A percentile compares a stretch with the other conserved stretches of the same genome.
phyloP scores from a whole-genome alignment of 371 early-diverging fungal species.

The Apophysomyces trapeziformis region DNA sequence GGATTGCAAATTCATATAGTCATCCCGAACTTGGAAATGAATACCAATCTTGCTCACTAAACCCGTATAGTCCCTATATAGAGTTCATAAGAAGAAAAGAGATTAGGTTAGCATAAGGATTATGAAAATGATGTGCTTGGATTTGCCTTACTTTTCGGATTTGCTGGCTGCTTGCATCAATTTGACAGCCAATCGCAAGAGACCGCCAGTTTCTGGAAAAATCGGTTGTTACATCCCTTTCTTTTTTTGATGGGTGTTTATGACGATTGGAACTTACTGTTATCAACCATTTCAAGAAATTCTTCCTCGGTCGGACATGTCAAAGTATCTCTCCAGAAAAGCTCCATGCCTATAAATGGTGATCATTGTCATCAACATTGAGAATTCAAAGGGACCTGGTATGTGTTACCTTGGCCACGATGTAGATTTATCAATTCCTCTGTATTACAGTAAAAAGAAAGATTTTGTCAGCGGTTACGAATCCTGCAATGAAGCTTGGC shows the following conservation, averaged over 20 bases:
- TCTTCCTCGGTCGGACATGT: slow-evolving; percentile 88
- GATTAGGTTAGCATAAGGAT: not conserved
- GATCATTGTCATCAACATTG: slow-evolving; percentile 43
- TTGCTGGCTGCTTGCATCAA: slow-evolving; percentile 81
- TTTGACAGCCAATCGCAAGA: slow-evolving; percentile 91
- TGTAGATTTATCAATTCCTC: slow-evolving; percentile 92
- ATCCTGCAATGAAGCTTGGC: not conserved
- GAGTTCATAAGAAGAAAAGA: not conserved
- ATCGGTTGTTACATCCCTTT: slow-evolving; percentile 5
- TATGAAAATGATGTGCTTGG: not conserved
- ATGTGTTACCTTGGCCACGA: slow-evolving; percentile 89
- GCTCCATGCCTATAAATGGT: slow-evolving; percentile 63
- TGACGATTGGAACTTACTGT: slow-evolving; percentile 66
- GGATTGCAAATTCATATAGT: slow-evolving; percentile 92
- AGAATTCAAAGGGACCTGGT: slow-evolving; percentile 84
- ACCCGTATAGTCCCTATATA: slow-evolving; percentile 68
- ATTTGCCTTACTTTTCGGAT: slow-evolving; percentile 48
- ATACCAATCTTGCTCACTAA: slow-evolving; percentile 90
- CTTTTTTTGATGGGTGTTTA: no score
- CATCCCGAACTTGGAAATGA: slow-evolving; percentile 96
- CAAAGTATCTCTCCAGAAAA: slow-evolving; percentile 89
- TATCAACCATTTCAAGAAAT: slow-evolving; percentile 91
- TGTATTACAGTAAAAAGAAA: slow-evolving; percentile 12
- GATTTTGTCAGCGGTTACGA: not conserved
- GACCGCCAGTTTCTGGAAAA: slow-evolving; percentile 87